These are phyloP conservation scores for Magnusiomyces tetraspermus DNA, from an alignment of 1,139 yeast species.

Conservation along the genomic window DNA sequence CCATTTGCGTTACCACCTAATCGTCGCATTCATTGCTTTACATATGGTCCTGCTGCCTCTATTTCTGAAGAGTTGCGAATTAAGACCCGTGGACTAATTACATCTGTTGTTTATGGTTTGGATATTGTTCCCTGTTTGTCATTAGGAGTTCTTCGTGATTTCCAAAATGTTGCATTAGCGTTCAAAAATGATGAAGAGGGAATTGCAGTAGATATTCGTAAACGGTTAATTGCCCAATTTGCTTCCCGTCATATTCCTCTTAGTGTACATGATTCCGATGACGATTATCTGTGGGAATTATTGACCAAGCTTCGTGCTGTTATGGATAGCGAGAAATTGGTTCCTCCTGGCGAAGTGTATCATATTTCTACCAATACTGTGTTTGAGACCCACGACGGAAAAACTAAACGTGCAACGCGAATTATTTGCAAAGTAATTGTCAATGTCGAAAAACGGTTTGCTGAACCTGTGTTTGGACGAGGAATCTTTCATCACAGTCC, in stretches of 20 bases:
- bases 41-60: conserved; percentile 33
- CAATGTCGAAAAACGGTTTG: conserved; percentile 29
- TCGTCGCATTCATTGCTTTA: conserved; percentile 28
- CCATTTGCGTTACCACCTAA: conserved; percentile 25
- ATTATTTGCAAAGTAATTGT: conserved; percentile 26
- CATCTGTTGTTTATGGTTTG: conserved; percentile 30
- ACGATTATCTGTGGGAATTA: conserved; percentile 27
- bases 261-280: conserved; percentile 22
- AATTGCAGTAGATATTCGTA: conserved; percentile 23
- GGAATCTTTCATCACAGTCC: conserved; percentile 32
- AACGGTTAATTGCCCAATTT: conserved; percentile 26
- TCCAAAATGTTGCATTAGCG: conserved; percentile 28
- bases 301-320: conserved; percentile 25
- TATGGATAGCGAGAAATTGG: conserved; percentile 30
- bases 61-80: conserved; percentile 25
- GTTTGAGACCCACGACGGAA: conserved; percentile 27
- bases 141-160: conserved; percentile 29
- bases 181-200: conserved; percentile 26
- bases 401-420: conserved; percentile 26
- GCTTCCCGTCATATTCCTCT: conserved; percentile 24
- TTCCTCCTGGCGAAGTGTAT: conserved; percentile 32
- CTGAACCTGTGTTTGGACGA: conserved; percentile 31
- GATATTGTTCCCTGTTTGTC: conserved; percentile 33
- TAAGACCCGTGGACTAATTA: conserved; percentile 24
- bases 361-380: conserved; percentile 27